phyloP scores from a whole-genome alignment of 306 rosid species.

The Mucuna pruriens region DNA sequence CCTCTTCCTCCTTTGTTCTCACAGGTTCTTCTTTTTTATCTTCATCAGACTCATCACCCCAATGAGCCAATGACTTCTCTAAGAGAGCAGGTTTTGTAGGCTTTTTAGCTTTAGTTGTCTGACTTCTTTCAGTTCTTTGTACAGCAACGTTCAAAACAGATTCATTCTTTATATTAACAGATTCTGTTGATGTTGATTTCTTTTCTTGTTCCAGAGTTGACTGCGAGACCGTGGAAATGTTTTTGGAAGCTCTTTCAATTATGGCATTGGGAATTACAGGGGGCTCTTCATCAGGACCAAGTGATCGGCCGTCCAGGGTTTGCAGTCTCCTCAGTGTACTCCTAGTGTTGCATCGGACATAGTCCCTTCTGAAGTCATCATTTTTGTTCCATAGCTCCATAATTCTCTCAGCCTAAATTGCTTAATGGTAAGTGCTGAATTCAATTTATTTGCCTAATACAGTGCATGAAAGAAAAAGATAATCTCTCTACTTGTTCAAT shows the following conservation, averaged over 20 bases:
- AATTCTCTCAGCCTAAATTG: conserved; percentile 64
- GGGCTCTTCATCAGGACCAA: conserved; percentile 86
- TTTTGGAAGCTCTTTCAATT: conserved; percentile 49
- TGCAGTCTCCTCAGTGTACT: conserved; percentile 80
- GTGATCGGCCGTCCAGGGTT: conserved; percentile 80
- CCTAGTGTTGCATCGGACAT: conserved; percentile 74
- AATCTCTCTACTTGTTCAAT: conserved; percentile 9
- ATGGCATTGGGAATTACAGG: conserved; percentile 54
- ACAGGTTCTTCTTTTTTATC: conserved; percentile 49
- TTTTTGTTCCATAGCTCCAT: conserved; percentile 70
- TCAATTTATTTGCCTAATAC: conserved; percentile 15
- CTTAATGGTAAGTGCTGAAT: conserved; percentile 32
- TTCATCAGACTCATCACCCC: conserved; percentile 57
- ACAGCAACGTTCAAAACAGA: conserved; percentile 44
- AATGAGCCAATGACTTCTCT: conserved; percentile 44
- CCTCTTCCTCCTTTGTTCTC: conserved; percentile 74
- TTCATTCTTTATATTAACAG: conserved; percentile 48
- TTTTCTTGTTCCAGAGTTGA: conserved; percentile 56
- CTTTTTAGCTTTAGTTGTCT: conserved; percentile 47
- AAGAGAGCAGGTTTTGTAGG: conserved; percentile 47
- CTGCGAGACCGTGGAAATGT: conserved; percentile 35
- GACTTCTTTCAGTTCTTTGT: conserved; percentile 41
- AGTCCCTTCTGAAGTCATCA: conserved; percentile 75
- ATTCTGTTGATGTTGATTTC: conserved; percentile 41
- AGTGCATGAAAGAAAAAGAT: conserved; percentile 25